These are phyloP conservation scores for Nepenthes alata DNA, from an alignment of 179 eudicot genomes.

Conservation along the genomic window DNA sequence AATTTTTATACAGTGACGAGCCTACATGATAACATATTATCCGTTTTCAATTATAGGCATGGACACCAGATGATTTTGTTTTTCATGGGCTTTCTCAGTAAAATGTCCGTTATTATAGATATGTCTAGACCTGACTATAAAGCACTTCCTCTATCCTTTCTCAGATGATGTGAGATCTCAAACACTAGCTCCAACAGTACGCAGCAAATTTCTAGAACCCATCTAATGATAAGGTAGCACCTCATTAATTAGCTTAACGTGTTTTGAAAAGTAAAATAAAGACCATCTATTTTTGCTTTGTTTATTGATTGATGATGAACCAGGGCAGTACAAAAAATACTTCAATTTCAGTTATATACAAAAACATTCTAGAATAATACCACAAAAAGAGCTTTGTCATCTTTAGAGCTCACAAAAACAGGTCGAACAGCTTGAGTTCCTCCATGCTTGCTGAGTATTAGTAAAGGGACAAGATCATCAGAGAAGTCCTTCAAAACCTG, in stretches of 20 bases:
- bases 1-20: no score
- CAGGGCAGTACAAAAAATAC: not conserved
- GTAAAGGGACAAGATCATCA: conserved; percentile 62
- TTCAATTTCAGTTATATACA: not conserved
- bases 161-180: not conserved
- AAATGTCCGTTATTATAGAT: no score
- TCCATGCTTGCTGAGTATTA: conserved; percentile 50
- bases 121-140: no score
- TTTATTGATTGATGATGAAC: no score
- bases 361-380: conserved; percentile 14
- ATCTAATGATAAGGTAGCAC: not conserved
- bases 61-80: no score
- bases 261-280: no score
- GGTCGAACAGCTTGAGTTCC: conserved; percentile 58
- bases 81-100: no score
- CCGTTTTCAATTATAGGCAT: no score
- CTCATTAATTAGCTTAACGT: no score
- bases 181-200: not conserved
- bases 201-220: not conserved
- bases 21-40: no score
- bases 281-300: no score
- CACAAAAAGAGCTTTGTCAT: conserved; percentile 57
- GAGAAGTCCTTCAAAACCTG: conserved; percentile 51
- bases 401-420: conserved; percentile 66
- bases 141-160: no score